Percentiles rank a stretch among this genome's conserved stretches.
Conservation (phyloP, 192 early-diverging fungal genomes). For the Kickxella alabastrina region DNA sequence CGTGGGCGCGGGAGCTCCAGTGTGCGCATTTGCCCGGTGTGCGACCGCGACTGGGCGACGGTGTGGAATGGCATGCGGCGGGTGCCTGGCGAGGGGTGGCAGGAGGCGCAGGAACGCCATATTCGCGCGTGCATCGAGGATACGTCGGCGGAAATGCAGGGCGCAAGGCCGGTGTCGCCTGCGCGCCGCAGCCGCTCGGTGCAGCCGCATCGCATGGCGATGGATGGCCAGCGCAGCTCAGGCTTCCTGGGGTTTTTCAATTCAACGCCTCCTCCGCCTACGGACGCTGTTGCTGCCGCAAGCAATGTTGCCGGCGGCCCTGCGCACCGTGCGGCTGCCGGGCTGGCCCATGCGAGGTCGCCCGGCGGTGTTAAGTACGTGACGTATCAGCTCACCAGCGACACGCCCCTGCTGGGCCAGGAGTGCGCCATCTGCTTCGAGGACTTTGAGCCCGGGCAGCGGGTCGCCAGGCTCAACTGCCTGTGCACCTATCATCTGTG, state of each 20-base stretch:
- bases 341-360: slow-evolving; percentile 11
- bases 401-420: slow-evolving; percentile 61
- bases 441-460: slow-evolving; percentile 78
- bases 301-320: neutral
- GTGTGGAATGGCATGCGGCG: slow-evolving; percentile 34
- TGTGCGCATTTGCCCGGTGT: slow-evolving; percentile 38
- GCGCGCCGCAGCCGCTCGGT: slow-evolving; percentile 13
- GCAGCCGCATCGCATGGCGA: neutral
- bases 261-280: slow-evolving; percentile 17
- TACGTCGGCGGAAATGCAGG: slow-evolving; percentile 43
- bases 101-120: slow-evolving; percentile 50
- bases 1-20: slow-evolving; percentile 23
- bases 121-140: slow-evolving; percentile 39
- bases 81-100: slow-evolving; percentile 46
- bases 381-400: slow-evolving; percentile 56
- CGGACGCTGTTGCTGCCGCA: neutral
- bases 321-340: neutral
- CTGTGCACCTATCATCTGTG: slow-evolving; percentile 84
- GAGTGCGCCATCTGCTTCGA: slow-evolving; percentile 96
- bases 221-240: slow-evolving; percentile 10
- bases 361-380: slow-evolving; percentile 38
- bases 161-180: slow-evolving; percentile 1
- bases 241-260: slow-evolving; percentile 29
- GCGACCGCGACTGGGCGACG: slow-evolving; percentile 31
- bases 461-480: slow-evolving; percentile 80